Conservation (phyloP, 306 rosid species). For the Geum urbanum region DNA sequence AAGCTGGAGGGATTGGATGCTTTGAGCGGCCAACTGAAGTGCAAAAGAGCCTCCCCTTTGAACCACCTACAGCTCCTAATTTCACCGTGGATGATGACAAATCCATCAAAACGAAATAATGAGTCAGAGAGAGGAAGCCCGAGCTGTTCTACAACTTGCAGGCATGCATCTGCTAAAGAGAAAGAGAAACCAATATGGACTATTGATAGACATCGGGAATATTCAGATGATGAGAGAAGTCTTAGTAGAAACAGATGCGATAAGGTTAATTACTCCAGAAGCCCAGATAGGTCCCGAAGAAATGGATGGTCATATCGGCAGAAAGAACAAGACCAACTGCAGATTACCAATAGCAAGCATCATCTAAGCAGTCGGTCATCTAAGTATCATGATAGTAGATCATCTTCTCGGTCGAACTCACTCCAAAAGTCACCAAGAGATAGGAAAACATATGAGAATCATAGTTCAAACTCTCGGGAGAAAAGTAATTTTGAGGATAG, state of each 20-base stretch:
- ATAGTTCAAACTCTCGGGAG: slow-evolving; percentile 30
- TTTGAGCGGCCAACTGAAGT: slow-evolving; percentile 45
- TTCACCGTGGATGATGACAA: slow-evolving; percentile 28
- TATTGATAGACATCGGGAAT: slow-evolving; percentile 28
- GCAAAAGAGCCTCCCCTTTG: slow-evolving; percentile 29
- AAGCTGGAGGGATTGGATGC: slow-evolving; percentile 65
- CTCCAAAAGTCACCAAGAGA: slow-evolving; percentile 34
- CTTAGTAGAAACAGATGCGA: slow-evolving; percentile 29
- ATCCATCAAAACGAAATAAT: slow-evolving; percentile 28
- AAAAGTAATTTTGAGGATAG: slow-evolving; percentile 53
- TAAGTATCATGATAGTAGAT: slow-evolving; percentile 24
- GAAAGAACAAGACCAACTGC: slow-evolving; percentile 37
- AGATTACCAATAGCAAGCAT: slow-evolving; percentile 20
- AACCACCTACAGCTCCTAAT: slow-evolving; percentile 35
- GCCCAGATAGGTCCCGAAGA: slow-evolving; percentile 46
- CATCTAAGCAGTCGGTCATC: slow-evolving; percentile 22
- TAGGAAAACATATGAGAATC: slow-evolving; percentile 35
- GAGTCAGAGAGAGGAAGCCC: slow-evolving; percentile 34
- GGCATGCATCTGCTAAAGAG: slow-evolving; percentile 31
- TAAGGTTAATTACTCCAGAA: slow-evolving; percentile 36
- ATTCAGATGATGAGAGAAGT: slow-evolving; percentile 34
- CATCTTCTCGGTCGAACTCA: slow-evolving; percentile 25
- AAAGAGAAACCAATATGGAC: slow-evolving; percentile 31
- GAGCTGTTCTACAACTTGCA: slow-evolving; percentile 24
- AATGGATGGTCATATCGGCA: slow-evolving; percentile 34